Evolutionary conservation across 352 stramenopile species (phyloP), one percentile per base, ranked within the genome.

Genomic region (Globisporangium rhizosaccharum): DNA sequence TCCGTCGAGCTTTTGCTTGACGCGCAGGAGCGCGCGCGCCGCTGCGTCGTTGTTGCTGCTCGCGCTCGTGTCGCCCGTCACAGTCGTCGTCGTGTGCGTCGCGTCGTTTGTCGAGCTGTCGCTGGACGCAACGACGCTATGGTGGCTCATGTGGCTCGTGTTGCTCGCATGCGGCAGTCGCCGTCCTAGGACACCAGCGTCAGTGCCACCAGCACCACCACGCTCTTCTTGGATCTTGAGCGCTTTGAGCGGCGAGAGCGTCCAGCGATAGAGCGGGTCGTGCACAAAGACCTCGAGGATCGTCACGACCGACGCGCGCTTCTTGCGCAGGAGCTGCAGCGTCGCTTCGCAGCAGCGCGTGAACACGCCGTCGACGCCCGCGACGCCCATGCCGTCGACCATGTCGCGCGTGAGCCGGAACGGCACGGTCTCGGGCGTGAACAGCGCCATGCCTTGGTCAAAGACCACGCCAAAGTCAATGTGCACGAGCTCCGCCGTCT

Each of bases 391-490:
- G 28, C 97, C 98, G 72, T 99, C 97, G n/a, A 99, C 90, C 8
- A 99, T 78, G 59, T 99, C 97, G 15, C 97, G 82, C 18, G 97
- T 99, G 6, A 99, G 83, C 20, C 98, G 95, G 73, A 99, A 99
- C 14, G 98, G 98, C 42, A 99, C 96, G 1, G 85, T 97, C 77
- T 99, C 98, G 1, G 98, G 98, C 23, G 90, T 98, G 56, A 83
- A 87, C 5, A 99, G 70, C 59, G 82, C 82, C 85, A 96, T 92
- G 8, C 84, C 86, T 63, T 99, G 97, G 63, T 99, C 98, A 80
- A 99, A 99, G 12, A 99, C 95, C 47, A 99, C 96, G 11, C 98
- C 98, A 81, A 99, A 99, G 74, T 99, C 98, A 67, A 99, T 99
- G 68, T 99, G 98, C 42, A 99, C 94, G 33, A 99, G 76, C 73